These are phyloP conservation scores for Leccinum boreale DNA, from an alignment of 768 basidiomycete genomes.

Conservation along the genomic window DNA sequence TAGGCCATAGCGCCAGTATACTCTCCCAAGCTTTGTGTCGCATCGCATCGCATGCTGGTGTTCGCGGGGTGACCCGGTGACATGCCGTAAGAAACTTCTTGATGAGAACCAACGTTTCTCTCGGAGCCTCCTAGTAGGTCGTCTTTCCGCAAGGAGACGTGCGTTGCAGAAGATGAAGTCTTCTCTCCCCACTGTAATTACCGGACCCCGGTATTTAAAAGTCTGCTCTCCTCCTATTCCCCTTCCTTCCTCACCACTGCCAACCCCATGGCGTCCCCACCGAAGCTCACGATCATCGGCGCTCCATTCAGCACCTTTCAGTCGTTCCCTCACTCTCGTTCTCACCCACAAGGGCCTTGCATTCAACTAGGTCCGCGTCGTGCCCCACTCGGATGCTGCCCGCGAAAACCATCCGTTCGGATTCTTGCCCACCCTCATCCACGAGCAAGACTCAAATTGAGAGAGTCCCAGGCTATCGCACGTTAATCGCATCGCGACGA, in stretches of 20 bases:
- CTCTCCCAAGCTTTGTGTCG: no score
- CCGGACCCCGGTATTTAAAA: neutral
- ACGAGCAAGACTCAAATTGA: conserved; percentile 23
- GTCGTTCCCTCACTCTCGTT: no score
- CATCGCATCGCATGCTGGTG: no score
- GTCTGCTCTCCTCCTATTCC: neutral
- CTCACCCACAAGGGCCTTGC: conserved; percentile 23
- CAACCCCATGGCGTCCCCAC: conserved; percentile 16
- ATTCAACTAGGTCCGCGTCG: conserved; percentile 24
- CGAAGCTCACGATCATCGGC: conserved; percentile 26
- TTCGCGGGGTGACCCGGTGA: no score
- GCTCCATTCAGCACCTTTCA: conserved; percentile 34
- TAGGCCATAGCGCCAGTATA: no score
- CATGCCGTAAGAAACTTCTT: no score
- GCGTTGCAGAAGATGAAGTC: no score
- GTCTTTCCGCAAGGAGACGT: no score
- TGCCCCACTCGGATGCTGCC: conserved; percentile 30
- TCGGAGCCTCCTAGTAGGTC: no score
- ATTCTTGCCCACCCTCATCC: conserved; percentile 25
- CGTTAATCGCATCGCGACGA: conserved; percentile 13
- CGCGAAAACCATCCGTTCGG: neutral
- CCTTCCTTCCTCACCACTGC: neutral
- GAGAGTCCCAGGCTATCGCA: conserved; percentile 30
- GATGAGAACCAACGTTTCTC: no score
- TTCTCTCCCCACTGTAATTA: neutral